Conservation (phyloP, 306 rosid species). For the Ochetophila trinervis region DNA sequence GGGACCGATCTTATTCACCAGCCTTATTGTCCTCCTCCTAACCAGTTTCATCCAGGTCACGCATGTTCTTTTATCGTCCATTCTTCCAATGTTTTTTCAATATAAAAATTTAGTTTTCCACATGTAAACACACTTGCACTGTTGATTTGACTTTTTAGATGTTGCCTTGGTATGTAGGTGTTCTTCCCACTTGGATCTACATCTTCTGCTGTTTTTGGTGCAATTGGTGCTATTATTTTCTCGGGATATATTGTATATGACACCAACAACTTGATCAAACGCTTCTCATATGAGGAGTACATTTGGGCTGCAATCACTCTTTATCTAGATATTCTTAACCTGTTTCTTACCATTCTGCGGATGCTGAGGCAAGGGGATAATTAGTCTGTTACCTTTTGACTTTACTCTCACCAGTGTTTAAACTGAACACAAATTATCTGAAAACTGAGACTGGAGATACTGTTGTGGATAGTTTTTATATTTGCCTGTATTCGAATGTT, state of each 20-base stretch:
- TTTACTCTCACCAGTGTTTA: slow-evolving; percentile 2
- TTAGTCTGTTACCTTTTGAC: slow-evolving; percentile 28
- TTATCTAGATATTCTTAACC: slow-evolving; percentile 81
- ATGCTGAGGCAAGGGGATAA: slow-evolving; percentile 70
- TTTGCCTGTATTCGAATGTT: not conserved
- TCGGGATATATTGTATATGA: slow-evolving; percentile 82
- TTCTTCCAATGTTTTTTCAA: not conserved
- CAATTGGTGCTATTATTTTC: slow-evolving; percentile 71
- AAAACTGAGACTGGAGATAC: slow-evolving; percentile 12
- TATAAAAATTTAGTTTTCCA: not conserved
- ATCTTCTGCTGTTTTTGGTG: slow-evolving; percentile 68
- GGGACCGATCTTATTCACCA: slow-evolving; percentile 82
- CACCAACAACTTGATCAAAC: slow-evolving; percentile 85
- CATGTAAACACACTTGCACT: not conserved
- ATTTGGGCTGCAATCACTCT: slow-evolving; percentile 92
- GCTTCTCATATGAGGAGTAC: slow-evolving; percentile 81
- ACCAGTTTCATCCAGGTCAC: slow-evolving; percentile 84
- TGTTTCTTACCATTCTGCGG: slow-evolving; percentile 84
- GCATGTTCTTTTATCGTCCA: not conserved
- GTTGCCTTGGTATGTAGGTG: slow-evolving; percentile 39
- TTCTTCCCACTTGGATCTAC: slow-evolving; percentile 90
- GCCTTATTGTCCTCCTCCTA: slow-evolving; percentile 58
- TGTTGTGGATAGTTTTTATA: slow-evolving; percentile 8
- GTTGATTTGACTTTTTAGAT: slow-evolving; percentile 19
- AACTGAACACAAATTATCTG: not conserved